A percentile compares a stretch with the other conserved stretches of the same genome.
These are phyloP conservation scores for Jaltomata sinuosa DNA, from an alignment of 257 asterid species.

Conservation along the genomic window DNA sequence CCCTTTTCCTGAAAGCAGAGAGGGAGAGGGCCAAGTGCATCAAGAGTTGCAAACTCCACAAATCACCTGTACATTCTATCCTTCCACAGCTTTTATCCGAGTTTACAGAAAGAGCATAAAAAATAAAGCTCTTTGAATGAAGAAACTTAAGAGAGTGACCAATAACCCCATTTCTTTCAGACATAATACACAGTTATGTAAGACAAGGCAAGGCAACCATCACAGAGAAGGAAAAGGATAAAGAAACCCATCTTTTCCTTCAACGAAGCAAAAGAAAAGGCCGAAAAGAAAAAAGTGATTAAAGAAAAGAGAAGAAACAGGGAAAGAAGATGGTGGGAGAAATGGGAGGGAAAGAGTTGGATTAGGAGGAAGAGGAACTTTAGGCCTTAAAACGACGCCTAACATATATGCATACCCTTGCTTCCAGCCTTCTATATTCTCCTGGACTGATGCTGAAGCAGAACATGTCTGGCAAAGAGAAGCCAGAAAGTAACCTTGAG, in stretches of 20 bases:
- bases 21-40: neutral
- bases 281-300: neutral
- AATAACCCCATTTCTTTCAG: neutral
- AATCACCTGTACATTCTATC: constrained; percentile 1
- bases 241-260: neutral
- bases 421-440: neutral
- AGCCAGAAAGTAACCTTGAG: constrained; percentile 3
- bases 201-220: neutral
- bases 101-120: constrained; percentile 4
- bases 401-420: constrained; percentile 7
- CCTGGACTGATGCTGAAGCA: neutral
- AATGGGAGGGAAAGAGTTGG: neutral
- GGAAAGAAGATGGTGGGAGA: neutral
- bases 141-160: neutral
- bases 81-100: neutral
- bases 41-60: neutral
- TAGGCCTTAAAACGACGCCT: neutral
- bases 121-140: constrained; percentile 3
- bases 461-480: neutral
- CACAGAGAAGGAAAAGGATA: neutral
- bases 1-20: neutral
- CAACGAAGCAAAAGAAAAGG: neutral
- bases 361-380: neutral
- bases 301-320: neutral
- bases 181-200: neutral